Conservation (phyloP, 2,329 filamentous ascomycete species). For the Aaosphaeria pasadenensis region DNA sequence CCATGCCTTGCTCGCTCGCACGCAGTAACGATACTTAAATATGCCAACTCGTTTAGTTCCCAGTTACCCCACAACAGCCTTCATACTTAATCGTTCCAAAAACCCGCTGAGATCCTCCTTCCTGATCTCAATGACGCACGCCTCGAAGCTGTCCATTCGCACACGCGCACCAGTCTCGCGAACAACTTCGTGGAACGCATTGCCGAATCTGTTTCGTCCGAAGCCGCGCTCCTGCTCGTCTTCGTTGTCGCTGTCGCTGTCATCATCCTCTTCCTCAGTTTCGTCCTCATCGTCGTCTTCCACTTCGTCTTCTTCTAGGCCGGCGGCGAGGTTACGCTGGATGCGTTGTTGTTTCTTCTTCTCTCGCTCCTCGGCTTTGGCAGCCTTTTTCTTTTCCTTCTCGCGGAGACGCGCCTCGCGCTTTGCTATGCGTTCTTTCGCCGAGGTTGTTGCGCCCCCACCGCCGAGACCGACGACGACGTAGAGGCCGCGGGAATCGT, state of each 20-base stretch:
- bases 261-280: conserved; percentile 50
- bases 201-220: conserved; percentile 85
- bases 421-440: conserved; percentile 61
- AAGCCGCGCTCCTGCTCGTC: conserved; percentile 62
- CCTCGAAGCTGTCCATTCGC: conserved; percentile 93
- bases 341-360: conserved; percentile 52
- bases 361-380: conserved; percentile 61
- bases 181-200: conserved; percentile 92
- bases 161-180: conserved; percentile 86
- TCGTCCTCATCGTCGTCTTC: conserved; percentile 48
- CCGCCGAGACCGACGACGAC: conserved; percentile 91
- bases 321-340: conserved; percentile 44
- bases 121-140: conserved; percentile 95
- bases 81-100: conserved; percentile 86
- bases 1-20: too few species aligned
- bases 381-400: conserved; percentile 42
- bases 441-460: conserved; percentile 66
- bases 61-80: conserved; percentile 65
- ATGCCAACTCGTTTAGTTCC: too few species aligned
- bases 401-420: conserved; percentile 62
- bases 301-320: conserved; percentile 56
- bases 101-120: conserved; percentile 93
- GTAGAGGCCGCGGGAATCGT: conserved; percentile 84
- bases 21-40: too few species aligned
- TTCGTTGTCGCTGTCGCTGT: conserved; percentile 51